Evolutionary conservation across 78 protist species (phyloP).

Genomic region (Isochrysis galbana): DNA sequence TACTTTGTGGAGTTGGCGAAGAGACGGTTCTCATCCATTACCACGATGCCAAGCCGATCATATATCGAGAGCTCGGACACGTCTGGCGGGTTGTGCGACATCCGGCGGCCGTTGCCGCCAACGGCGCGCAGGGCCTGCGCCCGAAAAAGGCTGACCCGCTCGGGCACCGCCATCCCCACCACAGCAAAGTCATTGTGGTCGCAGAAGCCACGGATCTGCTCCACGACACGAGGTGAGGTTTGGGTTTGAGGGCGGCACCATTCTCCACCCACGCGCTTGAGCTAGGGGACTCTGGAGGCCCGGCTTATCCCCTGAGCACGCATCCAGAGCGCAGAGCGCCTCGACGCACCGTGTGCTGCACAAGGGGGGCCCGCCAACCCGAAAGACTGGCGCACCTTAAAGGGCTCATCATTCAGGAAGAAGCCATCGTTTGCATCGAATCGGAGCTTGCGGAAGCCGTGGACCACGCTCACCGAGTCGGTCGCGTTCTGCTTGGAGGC

Average conservation of each 20-base stretch:
- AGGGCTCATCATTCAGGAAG: constrained; percentile 27
- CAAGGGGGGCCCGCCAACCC: no score
- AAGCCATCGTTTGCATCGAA: constrained; percentile 22
- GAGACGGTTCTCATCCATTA: constrained; percentile 46
- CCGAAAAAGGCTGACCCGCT: constrained; percentile 41
- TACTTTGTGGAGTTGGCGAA: not conserved
- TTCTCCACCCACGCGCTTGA: no score
- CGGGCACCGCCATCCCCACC: constrained; percentile 37
- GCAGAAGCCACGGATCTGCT: constrained; percentile 39
- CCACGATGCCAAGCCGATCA: constrained; percentile 39
- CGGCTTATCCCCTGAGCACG: no score
- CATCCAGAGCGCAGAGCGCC: no score
- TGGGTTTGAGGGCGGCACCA: not conserved
- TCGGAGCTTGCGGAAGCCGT: not conserved
- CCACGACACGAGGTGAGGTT: not conserved
- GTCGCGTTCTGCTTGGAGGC: not conserved
- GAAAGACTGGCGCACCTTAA: no score
- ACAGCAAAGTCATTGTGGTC: constrained; percentile 42
- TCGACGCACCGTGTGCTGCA: no score
- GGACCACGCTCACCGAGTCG: not conserved
- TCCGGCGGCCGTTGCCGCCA: constrained; percentile 41
- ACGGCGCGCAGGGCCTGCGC: constrained; percentile 40
- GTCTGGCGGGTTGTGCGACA: constrained; percentile 18
- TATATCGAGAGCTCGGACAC: not conserved
- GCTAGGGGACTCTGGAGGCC: no score